Conservation (phyloP, 2,329 filamentous ascomycete genomes). For the Colletotrichum somersetense region DNA sequence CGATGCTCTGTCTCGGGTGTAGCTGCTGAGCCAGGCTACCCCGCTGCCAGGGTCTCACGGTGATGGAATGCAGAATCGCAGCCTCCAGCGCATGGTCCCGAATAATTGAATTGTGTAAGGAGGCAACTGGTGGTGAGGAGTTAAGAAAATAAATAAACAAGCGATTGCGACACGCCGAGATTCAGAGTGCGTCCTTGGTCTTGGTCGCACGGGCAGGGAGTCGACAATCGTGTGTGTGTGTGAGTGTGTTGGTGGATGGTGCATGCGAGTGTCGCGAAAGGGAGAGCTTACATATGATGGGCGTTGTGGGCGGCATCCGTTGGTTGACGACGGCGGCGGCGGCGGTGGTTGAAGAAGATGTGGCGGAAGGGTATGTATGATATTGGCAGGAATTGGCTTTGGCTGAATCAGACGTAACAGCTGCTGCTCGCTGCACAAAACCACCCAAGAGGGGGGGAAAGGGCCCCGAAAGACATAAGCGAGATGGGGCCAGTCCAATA, state of each 20-base stretch:
- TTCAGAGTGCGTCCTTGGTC: neutral
- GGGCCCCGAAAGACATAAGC: constrained; percentile 4
- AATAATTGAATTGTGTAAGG: neutral
- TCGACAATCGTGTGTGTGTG: neutral
- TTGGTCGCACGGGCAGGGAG: neutral
- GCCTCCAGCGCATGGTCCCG: constrained; percentile 39
- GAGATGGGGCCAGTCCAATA: constrained; percentile 2
- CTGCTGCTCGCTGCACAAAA: neutral
- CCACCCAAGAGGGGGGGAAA: neutral
- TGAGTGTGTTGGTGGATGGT: neutral
- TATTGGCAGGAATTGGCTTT: constrained; percentile 13
- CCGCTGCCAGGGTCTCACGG: constrained; percentile 42
- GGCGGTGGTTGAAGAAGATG: constrained; percentile 11
- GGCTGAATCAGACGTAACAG: constrained; percentile 11
- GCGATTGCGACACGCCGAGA: neutral
- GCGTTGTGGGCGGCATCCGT: neutral
- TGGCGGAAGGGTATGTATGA: constrained; percentile 8
- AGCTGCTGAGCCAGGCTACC: constrained; percentile 39
- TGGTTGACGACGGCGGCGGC: too few relatives aligned
- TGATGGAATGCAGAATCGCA: constrained; percentile 40
- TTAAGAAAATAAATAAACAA: neutral
- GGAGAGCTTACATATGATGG: constrained; percentile 6
- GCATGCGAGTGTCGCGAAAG: neutral
- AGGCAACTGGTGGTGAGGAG: neutral
- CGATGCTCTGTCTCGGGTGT: constrained; percentile 36